These are phyloP conservation scores for Fraxinus velutina DNA, from an alignment of 305 asterid genomes.

Conservation along the genomic window DNA sequence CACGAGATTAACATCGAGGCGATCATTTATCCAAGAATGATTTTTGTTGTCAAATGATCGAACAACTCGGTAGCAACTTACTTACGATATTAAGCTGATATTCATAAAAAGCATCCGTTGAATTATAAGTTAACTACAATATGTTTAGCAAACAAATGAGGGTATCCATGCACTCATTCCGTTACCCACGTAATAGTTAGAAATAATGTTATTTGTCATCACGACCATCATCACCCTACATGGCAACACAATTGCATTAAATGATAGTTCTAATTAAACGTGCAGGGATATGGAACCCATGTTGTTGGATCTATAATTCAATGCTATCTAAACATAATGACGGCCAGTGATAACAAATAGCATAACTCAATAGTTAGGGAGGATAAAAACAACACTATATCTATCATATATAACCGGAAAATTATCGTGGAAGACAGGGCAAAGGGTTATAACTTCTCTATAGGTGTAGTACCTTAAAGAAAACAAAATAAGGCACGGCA, in stretches of 20 bases:
- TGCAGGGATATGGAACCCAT: not conserved
- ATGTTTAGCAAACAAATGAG: not conserved
- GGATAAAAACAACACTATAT: not conserved
- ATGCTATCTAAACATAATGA: not conserved
- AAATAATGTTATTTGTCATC: not conserved
- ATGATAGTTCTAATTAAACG: not conserved
- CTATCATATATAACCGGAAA: not conserved
- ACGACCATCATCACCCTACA: not conserved
- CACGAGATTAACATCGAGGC: not conserved
- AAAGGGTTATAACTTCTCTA: not conserved
- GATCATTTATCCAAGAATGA: not conserved
- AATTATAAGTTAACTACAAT: not conserved
- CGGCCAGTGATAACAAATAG: not conserved
- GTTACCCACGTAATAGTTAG: not conserved
- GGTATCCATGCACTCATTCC: not conserved
- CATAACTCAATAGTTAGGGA: not conserved
- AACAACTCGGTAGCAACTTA: not conserved
- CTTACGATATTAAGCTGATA: not conserved
- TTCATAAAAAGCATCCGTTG: not conserved
- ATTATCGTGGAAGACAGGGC: not conserved
- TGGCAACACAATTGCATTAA: not conserved
- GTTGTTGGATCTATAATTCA: not conserved
- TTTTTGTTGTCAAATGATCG: not conserved
- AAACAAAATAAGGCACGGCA: slow-evolving; percentile 87
- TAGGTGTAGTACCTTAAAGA: slow-evolving; percentile 61